Conservation (phyloP, 805 yeast species). For the Metschnikowia orientalis region DNA sequence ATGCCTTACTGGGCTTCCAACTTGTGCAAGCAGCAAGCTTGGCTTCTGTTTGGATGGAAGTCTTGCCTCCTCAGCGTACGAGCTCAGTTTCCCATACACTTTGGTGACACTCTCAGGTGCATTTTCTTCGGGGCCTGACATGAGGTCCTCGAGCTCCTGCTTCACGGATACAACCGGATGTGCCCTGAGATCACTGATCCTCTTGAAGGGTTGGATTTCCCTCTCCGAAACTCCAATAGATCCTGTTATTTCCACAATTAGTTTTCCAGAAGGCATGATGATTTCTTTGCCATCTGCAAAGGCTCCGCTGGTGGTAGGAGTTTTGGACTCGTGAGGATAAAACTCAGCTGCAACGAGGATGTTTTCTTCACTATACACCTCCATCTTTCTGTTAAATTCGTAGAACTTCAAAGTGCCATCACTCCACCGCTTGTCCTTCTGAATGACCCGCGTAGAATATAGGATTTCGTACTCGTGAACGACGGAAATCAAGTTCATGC, state of each 20-base stretch:
- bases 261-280: slow-evolving; percentile 23
- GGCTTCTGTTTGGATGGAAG: too few relatives aligned
- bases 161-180: too few relatives aligned
- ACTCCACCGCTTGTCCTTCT: slow-evolving; percentile 48
- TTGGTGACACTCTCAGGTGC: too few relatives aligned
- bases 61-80: too few relatives aligned
- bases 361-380: slow-evolving; percentile 35
- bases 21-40: too few relatives aligned
- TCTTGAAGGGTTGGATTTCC: too few relatives aligned
- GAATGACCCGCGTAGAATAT: slow-evolving; percentile 42
- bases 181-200: slow-evolving; percentile 21
- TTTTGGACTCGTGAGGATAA: slow-evolving; percentile 19
- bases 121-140: too few relatives aligned
- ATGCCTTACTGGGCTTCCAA: too few relatives aligned
- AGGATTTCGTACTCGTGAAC: slow-evolving; percentile 46
- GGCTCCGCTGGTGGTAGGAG: slow-evolving; percentile 17
- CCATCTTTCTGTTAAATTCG: slow-evolving; percentile 46
- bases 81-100: too few relatives aligned
- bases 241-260: slow-evolving; percentile 30
- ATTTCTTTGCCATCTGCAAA: slow-evolving; percentile 22
- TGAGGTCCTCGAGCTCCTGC: slow-evolving; percentile 1
- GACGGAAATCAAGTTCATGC: slow-evolving; percentile 27
- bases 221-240: slow-evolving; percentile 32
- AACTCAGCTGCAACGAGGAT: slow-evolving; percentile 34
- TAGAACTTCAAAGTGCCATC: slow-evolving; percentile 47